A percentile compares a stretch with the other conserved stretches of the same genome.
phyloP scores from a whole-genome alignment of 164 flowering plant genomes.

The Liriodendron chinense region DNA sequence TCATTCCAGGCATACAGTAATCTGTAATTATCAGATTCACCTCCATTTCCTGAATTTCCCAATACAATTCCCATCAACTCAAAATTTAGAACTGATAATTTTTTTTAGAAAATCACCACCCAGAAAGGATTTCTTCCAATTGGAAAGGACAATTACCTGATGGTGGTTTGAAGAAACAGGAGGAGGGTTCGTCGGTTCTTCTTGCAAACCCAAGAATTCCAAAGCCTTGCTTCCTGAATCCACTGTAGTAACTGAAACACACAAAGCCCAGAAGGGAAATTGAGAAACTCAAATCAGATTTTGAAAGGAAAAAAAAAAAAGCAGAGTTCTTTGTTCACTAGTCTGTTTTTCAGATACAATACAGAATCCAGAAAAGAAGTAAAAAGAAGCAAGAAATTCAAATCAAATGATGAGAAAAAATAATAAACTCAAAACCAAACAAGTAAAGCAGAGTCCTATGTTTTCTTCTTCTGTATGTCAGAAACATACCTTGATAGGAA shows the following conservation, averaged over 20 bases:
- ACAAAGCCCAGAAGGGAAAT: not conserved
- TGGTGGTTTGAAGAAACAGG: constrained; percentile 13
- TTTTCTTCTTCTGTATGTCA: too few species aligned
- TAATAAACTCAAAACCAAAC: not conserved
- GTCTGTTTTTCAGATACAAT: too few species aligned
- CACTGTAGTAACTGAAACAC: constrained; percentile 77
- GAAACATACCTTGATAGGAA: constrained; percentile 65
- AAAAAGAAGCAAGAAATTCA: too few species aligned
- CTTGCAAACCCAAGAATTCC: constrained; percentile 75
- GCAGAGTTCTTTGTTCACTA: too few species aligned
- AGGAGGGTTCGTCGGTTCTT: constrained; percentile 26
- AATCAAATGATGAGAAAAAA: too few species aligned
- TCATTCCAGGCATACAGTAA: constrained; percentile 98
- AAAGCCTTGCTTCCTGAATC: constrained; percentile 89
- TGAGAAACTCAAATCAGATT: not conserved
- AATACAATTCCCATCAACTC: not conserved
- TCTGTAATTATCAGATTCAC: constrained; percentile 89
- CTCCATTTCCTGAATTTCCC: constrained; percentile 40
- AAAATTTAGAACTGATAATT: not conserved
- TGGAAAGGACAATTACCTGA: not conserved
- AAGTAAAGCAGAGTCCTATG: not conserved
- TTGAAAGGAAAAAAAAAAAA: not conserved
- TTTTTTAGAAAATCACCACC: not conserved
- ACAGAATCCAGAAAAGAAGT: too few species aligned
- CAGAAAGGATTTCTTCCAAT: not conserved